Percentiles rank a stretch among this genome's conserved stretches.
Conservation (phyloP, 2,329 filamentous ascomycete species). For the Ophiocordyceps sinensis region DNA sequence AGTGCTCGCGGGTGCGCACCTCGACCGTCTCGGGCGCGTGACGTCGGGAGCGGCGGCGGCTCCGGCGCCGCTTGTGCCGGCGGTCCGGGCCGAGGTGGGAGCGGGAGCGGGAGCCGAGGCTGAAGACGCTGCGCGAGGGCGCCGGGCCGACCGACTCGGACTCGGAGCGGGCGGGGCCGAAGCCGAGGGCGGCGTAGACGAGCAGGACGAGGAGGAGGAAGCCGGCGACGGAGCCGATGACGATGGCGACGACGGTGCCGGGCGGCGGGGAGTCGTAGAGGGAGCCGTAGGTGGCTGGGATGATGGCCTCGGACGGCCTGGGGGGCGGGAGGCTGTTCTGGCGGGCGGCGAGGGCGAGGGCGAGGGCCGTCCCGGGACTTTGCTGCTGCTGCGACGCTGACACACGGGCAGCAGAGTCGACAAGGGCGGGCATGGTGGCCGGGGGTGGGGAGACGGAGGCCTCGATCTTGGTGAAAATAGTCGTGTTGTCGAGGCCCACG, state of each 20-base stretch:
- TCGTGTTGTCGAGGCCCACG: too few relatives aligned
- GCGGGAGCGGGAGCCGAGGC: slow-evolving; percentile 2
- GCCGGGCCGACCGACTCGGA: slow-evolving; percentile 1
- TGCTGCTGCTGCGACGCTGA: not conserved
- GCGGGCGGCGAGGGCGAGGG: slow-evolving; percentile 2
- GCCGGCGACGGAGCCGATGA: slow-evolving; percentile 30
- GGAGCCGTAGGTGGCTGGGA: slow-evolving; percentile 21
- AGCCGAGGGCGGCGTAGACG: slow-evolving; percentile 33
- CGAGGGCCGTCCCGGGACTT: not conserved
- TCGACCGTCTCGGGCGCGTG: slow-evolving; percentile 15
- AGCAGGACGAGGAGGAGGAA: slow-evolving; percentile 39
- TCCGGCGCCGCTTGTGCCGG: slow-evolving; percentile 1
- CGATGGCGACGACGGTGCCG: slow-evolving; percentile 27
- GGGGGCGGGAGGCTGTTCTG: slow-evolving; percentile 5
- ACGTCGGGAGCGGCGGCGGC: slow-evolving; percentile 3
- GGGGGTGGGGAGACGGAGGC: too few relatives aligned
- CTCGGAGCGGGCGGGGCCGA: slow-evolving; percentile 16
- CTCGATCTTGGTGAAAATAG: too few relatives aligned
- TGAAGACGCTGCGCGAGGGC: slow-evolving; percentile 6
- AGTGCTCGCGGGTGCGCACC: slow-evolving; percentile 11
- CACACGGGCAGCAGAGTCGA: too few relatives aligned
- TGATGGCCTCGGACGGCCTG: slow-evolving; percentile 10
- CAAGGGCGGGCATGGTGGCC: too few relatives aligned
- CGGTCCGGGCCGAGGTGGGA: slow-evolving; percentile 1
- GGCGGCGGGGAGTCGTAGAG: slow-evolving; percentile 25